Evolutionary conservation across 257 asterid species (phyloP).

Genomic region (Henckelia pumila): DNA sequence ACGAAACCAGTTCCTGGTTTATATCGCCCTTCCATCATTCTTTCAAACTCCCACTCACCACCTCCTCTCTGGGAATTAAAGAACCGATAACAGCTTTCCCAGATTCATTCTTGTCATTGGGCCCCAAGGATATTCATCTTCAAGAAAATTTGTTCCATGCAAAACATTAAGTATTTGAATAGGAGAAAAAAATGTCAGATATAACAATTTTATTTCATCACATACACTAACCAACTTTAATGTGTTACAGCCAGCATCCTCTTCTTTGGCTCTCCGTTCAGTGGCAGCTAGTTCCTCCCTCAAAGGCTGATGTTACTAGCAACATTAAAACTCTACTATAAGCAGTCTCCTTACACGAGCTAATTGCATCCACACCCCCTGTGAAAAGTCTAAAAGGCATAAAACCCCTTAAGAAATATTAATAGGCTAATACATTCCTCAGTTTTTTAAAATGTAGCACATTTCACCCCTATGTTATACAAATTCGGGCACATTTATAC

Average conservation of each 20-base stretch:
- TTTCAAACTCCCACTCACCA: conserved; percentile 71
- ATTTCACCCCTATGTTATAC: too few relatives aligned
- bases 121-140: conserved; percentile 41
- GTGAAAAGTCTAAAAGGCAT: too few relatives aligned
- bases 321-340: conserved; percentile 25
- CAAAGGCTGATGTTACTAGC: conserved; percentile 56
- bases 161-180: neutral
- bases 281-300: conserved; percentile 85
- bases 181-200: neutral
- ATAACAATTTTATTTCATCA: neutral
- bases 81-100: conserved; percentile 38
- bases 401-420: too few relatives aligned
- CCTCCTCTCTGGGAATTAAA: conserved; percentile 73
- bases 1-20: conserved; percentile 69
- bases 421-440: too few relatives aligned
- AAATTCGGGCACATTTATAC: too few relatives aligned
- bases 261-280: conserved; percentile 96
- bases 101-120: conserved; percentile 35
- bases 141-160: conserved; percentile 42
- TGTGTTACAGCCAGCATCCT: conserved; percentile 84
- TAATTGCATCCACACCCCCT: too few relatives aligned
- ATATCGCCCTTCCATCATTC: conserved; percentile 62
- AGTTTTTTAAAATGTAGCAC: too few relatives aligned
- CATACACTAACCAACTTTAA: conserved; percentile 65
- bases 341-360: conserved; percentile 22